Conservation (phyloP, 176 grass and related monocot species). For the Raddia guianensis region DNA sequence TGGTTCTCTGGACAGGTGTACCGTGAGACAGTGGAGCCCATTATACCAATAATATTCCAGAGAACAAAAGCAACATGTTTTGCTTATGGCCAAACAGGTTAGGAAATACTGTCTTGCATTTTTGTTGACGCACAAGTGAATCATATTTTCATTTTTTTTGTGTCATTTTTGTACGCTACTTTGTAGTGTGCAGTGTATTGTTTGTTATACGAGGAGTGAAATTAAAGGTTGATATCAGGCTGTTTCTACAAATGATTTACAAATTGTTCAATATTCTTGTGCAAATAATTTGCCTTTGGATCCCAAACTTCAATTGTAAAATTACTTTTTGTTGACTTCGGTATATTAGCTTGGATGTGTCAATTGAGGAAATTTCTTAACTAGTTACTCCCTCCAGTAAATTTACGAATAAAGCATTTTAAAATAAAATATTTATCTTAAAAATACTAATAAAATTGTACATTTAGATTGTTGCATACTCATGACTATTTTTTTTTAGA, state of each 20-base stretch:
- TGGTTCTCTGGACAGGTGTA: constrained; percentile 72
- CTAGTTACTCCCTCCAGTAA: neutral
- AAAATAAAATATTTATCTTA: no score
- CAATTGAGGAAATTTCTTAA: constrained; percentile 26
- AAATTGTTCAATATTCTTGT: constrained; percentile 12
- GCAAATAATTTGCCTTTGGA: constrained; percentile 7
- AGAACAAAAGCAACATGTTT: constrained; percentile 98
- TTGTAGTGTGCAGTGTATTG: neutral
- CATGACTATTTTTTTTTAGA: no score
- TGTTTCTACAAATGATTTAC: constrained; percentile 9
- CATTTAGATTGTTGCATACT: no score
- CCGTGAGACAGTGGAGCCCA: constrained; percentile 88
- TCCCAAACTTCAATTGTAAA: constrained; percentile 15
- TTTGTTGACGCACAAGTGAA: neutral
- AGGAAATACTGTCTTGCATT: constrained; percentile 32
- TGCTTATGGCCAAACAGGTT: constrained; percentile 99
- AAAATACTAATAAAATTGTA: no score
- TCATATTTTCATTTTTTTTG: neutral
- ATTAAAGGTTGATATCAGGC: neutral
- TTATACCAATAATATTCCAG: constrained; percentile 97
- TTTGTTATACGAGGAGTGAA: neutral
- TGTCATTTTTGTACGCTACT: neutral
- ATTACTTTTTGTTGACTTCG: constrained; percentile 9
- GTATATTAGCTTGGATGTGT: constrained; percentile 7
- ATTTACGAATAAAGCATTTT: no score